Conservation (phyloP, 441 rosid species). For the Metrosideros polymorpha region DNA sequence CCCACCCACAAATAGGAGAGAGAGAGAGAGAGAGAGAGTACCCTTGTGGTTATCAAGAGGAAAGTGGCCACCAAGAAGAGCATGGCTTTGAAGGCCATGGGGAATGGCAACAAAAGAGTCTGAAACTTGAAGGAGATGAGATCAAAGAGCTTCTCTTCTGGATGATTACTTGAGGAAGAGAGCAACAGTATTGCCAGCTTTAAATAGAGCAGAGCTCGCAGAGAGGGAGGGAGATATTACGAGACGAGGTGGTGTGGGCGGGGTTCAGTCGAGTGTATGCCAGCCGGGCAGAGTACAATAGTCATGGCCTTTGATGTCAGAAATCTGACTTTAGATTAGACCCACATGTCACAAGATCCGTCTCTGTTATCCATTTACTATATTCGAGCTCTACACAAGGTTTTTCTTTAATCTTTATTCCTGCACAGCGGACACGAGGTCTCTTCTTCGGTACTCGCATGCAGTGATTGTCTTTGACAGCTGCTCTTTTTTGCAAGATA, state of each 20-base stretch:
- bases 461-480: background rate
- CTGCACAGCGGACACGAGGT: background rate
- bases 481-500: background rate
- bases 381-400: background rate
- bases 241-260: background rate
- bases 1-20: background rate
- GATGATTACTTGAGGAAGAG: background rate
- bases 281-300: background rate
- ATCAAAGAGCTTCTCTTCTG: background rate
- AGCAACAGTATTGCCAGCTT: background rate
- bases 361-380: background rate
- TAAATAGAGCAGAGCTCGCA: background rate
- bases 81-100: background rate
- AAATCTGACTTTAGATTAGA: background rate
- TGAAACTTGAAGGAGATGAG: background rate
- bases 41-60: background rate
- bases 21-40: background rate
- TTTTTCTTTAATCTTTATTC: rapidly evolving
- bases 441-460: background rate
- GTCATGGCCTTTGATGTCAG: background rate
- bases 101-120: background rate
- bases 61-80: background rate
- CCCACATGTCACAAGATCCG: background rate
- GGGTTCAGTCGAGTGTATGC: background rate
- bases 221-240: background rate